Conservation (phyloP, 192 early-diverging fungal genomes). For the Gryganskiella cystojenkinii region DNA sequence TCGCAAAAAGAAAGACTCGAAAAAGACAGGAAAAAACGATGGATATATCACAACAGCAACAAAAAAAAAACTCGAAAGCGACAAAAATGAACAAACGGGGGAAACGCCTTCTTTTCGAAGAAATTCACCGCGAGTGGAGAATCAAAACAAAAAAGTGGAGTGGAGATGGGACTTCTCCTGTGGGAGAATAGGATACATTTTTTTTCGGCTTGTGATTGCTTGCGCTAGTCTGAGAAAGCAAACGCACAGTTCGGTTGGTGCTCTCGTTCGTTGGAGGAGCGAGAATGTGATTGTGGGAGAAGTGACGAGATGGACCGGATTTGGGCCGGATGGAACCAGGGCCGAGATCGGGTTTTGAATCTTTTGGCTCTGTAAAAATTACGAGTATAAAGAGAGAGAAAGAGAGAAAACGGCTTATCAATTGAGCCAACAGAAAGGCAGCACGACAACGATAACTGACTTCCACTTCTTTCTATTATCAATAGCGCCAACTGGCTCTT, state of each 20-base stretch:
- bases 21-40: too few relatives aligned
- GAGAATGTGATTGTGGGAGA: not conserved
- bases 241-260: too few relatives aligned
- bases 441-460: too few relatives aligned
- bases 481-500: conserved; percentile 71
- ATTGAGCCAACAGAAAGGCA: not conserved
- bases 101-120: not conserved
- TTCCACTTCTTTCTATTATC: not conserved
- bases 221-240: too few relatives aligned
- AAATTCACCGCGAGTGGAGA: not conserved
- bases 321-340: not conserved
- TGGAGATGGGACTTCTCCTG: not conserved
- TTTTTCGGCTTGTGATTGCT: not conserved
- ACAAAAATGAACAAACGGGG: not conserved
- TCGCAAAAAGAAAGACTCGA: not conserved
- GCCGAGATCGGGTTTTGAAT: too few relatives aligned
- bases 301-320: not conserved
- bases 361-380: too few relatives aligned
- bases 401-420: not conserved
- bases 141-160: not conserved
- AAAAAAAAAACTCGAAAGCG: not conserved
- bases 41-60: too few relatives aligned
- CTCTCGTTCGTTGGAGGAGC: not conserved
- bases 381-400: too few relatives aligned
- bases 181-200: not conserved